Base-by-base conservation (phyloP, 495 filamentous ascomycete genomes). In the Parachaetomium inaequale region DNA sequence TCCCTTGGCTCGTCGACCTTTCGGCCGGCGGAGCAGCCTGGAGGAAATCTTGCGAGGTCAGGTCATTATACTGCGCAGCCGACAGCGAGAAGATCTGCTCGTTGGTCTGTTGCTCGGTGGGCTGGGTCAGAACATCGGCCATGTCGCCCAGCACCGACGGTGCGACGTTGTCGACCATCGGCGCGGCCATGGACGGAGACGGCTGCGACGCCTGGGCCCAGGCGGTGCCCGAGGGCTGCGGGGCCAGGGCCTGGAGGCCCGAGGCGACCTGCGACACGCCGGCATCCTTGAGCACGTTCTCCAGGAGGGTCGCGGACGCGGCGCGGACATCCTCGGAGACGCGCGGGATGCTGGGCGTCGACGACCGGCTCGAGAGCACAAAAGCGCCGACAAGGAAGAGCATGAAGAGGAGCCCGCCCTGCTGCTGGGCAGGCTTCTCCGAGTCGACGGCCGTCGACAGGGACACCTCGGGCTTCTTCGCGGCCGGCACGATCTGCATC, bases 331-430 rank as follows among this genome's bases (percentile, higher is more conserved):
- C 93, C 60, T 96, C 91, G 21, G 94, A 91, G 66, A 98, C 86
- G 63, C 87, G 88, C 32, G 93, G 93, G 67, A 97, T 86, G 65
- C 76, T 85, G 66, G 67, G 87, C 65, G 68, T 87, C 70, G 72
- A 84, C 70, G 73, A 85, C 75, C 79, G 72, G 78, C 93, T 96
- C 49, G 93, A 96, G 56, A 93, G 92, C 63, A 98, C 92, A 74
- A 96, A 97, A 54, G 94, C 94, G 68, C 94, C 94, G 69, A 96
- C 93, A 60, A 98, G 89, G 63, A 98, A 90, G 66, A 96, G 90
- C 92, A 88, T 87, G 69, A 89, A 81, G 54, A 90, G 76, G 50
- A 90, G 75, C 55, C 87, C 85, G 55, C 84, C 81, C 66, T 85
- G 84, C 66, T 85, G 84, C 62, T 84, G 81, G 63, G 83, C 78